A percentile compares a stretch with the other conserved stretches of the same genome.
These are phyloP conservation scores for Fusarium graminum DNA, from an alignment of 2,329 filamentous ascomycete species.

Conservation along the genomic window DNA sequence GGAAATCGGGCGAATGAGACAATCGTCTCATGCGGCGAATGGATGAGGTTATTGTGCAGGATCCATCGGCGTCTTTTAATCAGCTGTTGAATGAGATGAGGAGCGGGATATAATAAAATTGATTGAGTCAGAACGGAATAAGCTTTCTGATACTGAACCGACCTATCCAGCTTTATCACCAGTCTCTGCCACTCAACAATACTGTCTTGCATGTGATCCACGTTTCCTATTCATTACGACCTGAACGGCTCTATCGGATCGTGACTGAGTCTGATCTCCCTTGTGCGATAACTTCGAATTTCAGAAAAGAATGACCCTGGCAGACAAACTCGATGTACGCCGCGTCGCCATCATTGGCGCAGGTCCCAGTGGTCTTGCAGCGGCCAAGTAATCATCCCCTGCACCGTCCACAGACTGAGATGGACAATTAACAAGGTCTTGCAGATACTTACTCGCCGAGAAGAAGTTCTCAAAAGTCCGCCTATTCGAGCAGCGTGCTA, in stretches of 20 bases:
- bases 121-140: not conserved
- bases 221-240: not conserved
- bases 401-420: not conserved
- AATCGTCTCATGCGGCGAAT: constrained; percentile 38
- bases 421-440: not conserved
- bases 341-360: constrained; percentile 79
- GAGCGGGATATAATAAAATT: constrained; percentile 13
- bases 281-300: not conserved
- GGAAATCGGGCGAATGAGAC: constrained; percentile 28
- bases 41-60: constrained; percentile 45
- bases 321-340: constrained; percentile 53
- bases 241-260: not conserved
- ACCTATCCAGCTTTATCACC: not conserved
- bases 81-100: constrained; percentile 20
- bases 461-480: constrained; percentile 71
- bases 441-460: constrained; percentile 76
- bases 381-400: constrained; percentile 58
- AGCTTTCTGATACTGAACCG: not conserved
- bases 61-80: constrained; percentile 34
- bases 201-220: not conserved
- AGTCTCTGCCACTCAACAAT: not conserved
- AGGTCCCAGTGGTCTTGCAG: constrained; percentile 76
- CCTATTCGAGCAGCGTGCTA: constrained; percentile 76
- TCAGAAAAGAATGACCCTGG: constrained; percentile 28
- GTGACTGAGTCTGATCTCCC: not conserved